Conservation (phyloP, 768 basidiomycete genomes). For the Calocera cornea region DNA sequence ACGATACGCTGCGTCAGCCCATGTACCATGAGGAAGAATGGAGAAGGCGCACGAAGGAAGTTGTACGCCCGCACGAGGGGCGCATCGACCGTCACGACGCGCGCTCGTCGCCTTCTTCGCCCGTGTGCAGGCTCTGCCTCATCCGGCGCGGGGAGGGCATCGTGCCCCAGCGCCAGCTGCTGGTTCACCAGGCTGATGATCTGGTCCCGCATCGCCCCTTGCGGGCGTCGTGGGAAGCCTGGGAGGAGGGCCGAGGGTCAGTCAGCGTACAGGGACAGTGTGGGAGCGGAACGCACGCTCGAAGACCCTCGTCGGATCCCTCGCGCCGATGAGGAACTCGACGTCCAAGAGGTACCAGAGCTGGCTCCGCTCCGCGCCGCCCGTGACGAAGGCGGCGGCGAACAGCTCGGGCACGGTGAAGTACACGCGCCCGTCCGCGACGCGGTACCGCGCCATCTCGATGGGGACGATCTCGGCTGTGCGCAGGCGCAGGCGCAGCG, state of each 20-base stretch:
- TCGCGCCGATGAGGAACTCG: slow-evolving; percentile 57
- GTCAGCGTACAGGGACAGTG: no score
- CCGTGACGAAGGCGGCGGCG: slow-evolving; percentile 57
- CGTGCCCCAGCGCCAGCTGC: slow-evolving; percentile 12
- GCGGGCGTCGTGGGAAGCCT: slow-evolving; percentile 14
- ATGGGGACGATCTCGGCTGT: slow-evolving; percentile 68
- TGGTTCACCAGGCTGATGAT: slow-evolving; percentile 16
- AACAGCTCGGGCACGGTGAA: slow-evolving; percentile 65
- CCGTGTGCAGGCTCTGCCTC: neutral
- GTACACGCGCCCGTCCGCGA: slow-evolving; percentile 65
- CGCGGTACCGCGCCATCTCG: slow-evolving; percentile 56
- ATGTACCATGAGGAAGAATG: neutral
- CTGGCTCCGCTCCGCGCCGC: slow-evolving; percentile 52
- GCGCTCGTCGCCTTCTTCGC: slow-evolving; percentile 3
- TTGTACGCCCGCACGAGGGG: slow-evolving; percentile 79
- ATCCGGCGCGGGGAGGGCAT: neutral
- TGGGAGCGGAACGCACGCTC: no score
- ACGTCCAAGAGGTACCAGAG: slow-evolving; percentile 43
- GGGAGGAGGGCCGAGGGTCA: no score
- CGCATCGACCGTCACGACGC: slow-evolving; percentile 44
- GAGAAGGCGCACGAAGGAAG: slow-evolving; percentile 57
- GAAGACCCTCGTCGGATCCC: slow-evolving; percentile 4
- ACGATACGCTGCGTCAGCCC: slow-evolving; percentile 2
- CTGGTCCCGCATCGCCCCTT: slow-evolving; percentile 16
- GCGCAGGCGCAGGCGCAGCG: slow-evolving; percentile 64